Base-by-base conservation (phyloP, 2,329 filamentous ascomycete species). In the Clonostachys solani region DNA sequence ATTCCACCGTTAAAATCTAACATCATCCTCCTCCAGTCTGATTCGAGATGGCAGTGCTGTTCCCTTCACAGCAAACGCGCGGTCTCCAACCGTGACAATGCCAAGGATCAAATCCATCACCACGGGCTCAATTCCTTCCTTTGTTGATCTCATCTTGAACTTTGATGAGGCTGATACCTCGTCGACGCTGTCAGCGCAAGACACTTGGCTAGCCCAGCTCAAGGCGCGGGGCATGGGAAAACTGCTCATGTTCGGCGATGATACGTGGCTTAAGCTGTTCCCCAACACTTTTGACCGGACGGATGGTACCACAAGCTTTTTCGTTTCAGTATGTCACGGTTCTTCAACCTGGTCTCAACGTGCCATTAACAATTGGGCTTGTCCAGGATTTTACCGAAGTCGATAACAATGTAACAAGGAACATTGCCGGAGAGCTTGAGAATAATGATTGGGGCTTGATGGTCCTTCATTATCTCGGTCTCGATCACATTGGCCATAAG, bases 41-140 rank as follows among this genome's bases (percentile, higher is more conserved):
- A 95, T 97, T 61, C 82, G 86, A 59, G 76, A 84, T 66, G 92
- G 92, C 49, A 78, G 79, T 49, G 95, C 94, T 7, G 75, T 97
- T 36, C 94, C 94, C 4, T 99, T 95, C 64, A 99, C 94, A 33
- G 92, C 92, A 34, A 87, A 96, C 77, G 94, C 94, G 16, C 87
- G 89, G n/a, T 91, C 95, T 45, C 94, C 94, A 3, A 99, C 94
- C 8, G 92, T 99, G 51, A 99, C 94, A 16, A 97, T 99, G 94
- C 94, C 94, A 40, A 85, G 92, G 52, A 84, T 99, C 59, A 99
- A 99, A 71, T 91, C 94, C 43, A 91, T 99, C 53, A 99, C 94
- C 1, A 97, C 94, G 2, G 94, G 94, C 51, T 96, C 92, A 2
- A 94, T 96, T n/a, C 94, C 94, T 4, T 97, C 92, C 3, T 99